phyloP scores from a whole-genome alignment of 2,329 filamentous ascomycete species.

The Pyrenophora graminea region DNA sequence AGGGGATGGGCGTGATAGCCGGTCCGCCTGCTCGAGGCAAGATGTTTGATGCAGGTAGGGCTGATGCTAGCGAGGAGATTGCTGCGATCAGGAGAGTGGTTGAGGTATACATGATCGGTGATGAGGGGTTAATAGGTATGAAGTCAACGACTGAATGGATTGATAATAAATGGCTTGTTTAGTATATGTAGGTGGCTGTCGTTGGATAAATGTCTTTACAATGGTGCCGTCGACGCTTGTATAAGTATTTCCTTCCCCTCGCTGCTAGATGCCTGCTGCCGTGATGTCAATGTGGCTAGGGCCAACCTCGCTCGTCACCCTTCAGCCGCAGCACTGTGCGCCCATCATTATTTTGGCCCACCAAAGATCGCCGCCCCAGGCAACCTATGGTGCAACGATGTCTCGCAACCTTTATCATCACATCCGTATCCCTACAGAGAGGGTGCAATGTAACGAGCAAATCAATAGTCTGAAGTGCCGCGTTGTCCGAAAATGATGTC shows the following conservation, averaged over 20 bases:
- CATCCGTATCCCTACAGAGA: constrained; percentile 1
- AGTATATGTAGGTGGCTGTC: neutral
- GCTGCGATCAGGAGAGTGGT: neutral
- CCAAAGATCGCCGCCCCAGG: neutral
- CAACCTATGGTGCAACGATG: constrained; percentile 6
- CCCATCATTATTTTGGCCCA: constrained; percentile 7
- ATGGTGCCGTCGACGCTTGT: neutral
- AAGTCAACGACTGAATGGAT: neutral
- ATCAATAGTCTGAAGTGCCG: neutral
- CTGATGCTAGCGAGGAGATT: constrained; percentile 7
- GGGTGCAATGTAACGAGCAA: constrained; percentile 5
- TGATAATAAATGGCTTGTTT: neutral
- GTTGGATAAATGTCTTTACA: neutral
- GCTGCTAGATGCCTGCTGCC: constrained; percentile 1
- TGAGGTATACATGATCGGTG: constrained; percentile 6
- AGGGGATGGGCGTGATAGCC: constrained; percentile 37
- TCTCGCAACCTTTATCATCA: constrained; percentile 1
- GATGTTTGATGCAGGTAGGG: constrained; percentile 6
- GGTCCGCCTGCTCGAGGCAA: constrained; percentile 43
- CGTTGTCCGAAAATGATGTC: constrained; percentile 10
- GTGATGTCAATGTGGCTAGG: constrained; percentile 7
- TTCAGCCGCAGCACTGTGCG: constrained; percentile 20
- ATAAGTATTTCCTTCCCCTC: constrained; percentile 5
- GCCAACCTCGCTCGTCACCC: constrained; percentile 9
- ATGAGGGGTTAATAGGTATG: neutral